phyloP scores from a whole-genome alignment of 2,329 filamentous ascomycete species.

The Xylariaceae sp. region DNA sequence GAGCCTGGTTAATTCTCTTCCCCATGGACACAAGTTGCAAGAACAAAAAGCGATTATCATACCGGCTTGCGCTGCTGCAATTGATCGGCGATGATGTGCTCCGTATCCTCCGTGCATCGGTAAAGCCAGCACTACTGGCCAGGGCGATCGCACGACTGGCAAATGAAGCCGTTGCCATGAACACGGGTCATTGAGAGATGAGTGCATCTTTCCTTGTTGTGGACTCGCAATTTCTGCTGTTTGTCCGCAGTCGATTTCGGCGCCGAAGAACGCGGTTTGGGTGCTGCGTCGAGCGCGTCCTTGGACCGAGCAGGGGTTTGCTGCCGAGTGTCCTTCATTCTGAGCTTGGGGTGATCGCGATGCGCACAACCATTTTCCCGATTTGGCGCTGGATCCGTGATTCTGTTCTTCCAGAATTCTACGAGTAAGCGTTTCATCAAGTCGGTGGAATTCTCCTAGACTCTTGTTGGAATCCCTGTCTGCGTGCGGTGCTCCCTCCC shows the following conservation, averaged over 20 bases:
- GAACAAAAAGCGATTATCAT: background rate
- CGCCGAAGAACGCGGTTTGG: too few species aligned
- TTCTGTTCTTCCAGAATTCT: background rate
- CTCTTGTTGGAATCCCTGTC: too few species aligned
- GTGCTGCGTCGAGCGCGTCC: too few species aligned
- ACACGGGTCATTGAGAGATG: slow-evolving; percentile 64
- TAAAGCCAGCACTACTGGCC: slow-evolving; percentile 68
- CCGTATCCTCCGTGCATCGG: slow-evolving; percentile 47
- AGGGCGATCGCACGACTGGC: slow-evolving; percentile 51
- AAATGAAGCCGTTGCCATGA: slow-evolving; percentile 49
- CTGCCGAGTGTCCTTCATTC: slow-evolving; percentile 2
- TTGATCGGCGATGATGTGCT: slow-evolving; percentile 37
- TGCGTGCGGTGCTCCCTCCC: too few species aligned
- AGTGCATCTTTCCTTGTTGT: slow-evolving; percentile 44
- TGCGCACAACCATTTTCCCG: slow-evolving; percentile 7
- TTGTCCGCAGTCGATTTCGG: too few species aligned
- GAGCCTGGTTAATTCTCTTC: background rate
- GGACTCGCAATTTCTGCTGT: too few species aligned
- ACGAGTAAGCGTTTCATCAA: background rate
- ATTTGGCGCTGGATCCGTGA: background rate
- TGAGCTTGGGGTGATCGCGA: slow-evolving; percentile 8
- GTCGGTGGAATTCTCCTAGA: background rate
- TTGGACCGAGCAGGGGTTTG: too few species aligned
- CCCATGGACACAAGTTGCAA: too few species aligned
- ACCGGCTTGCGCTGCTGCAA: slow-evolving; percentile 29